Conservation (phyloP, 345 rosid species). For the Carallia brachiata region DNA sequence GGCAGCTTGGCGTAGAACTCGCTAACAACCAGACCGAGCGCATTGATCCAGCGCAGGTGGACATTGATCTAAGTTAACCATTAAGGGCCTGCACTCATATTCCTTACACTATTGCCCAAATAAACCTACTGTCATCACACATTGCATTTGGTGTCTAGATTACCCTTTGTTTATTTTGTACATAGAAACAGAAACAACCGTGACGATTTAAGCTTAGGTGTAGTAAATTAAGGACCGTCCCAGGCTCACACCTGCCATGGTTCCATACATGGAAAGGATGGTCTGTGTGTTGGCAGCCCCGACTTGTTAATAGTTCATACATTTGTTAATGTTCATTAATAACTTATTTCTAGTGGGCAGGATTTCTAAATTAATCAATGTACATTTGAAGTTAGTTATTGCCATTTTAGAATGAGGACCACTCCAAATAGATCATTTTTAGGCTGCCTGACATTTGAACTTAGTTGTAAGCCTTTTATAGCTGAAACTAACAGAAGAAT, state of each 20-base stretch:
- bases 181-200: conserved; percentile 45
- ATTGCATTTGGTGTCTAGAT: conserved; percentile 43
- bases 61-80: conserved; percentile 63
- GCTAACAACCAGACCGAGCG: conserved; percentile 68
- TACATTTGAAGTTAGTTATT: no score
- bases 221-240: conserved; percentile 24
- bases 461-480: no score
- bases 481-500: no score
- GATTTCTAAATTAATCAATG: no score
- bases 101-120: background rate
- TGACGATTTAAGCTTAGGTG: conserved; percentile 43
- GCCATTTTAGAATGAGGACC: no score
- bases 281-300: background rate
- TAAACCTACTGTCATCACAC: conserved; percentile 2
- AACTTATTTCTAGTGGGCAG: background rate
- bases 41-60: conserved; percentile 68
- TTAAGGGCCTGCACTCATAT: conserved; percentile 2
- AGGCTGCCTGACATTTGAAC: no score
- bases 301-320: background rate
- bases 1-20: conserved; percentile 82
- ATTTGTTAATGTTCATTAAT: background rate
- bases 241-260: conserved; percentile 12
- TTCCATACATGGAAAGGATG: background rate
- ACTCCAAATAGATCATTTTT: no score
- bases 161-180: conserved; percentile 41